Conservation (phyloP, 164 flowering plant species). For the Vitis rotundifolia region DNA sequence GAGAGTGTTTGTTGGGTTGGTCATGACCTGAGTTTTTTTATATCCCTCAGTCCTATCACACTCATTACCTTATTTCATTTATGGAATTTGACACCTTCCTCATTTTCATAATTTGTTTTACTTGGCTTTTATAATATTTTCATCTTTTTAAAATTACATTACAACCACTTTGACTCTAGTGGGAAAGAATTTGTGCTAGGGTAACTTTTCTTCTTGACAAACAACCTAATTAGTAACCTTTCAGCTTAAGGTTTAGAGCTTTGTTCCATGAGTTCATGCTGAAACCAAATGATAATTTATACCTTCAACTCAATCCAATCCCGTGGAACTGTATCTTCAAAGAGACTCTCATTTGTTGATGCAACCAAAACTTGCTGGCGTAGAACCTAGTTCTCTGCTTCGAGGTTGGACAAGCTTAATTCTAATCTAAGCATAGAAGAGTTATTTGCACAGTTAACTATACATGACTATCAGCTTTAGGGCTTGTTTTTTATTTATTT, state of each 20-base stretch:
- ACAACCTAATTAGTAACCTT: neutral
- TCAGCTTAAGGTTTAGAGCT: neutral
- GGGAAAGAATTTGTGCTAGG: too few species aligned
- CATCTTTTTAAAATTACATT: too few species aligned
- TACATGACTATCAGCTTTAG: neutral
- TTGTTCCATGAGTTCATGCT: neutral
- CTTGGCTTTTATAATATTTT: too few species aligned
- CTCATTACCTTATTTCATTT: slow-evolving; percentile 23
- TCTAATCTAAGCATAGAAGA: slow-evolving; percentile 48
- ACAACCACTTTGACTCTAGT: too few species aligned
- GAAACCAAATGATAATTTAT: neutral
- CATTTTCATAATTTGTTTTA: too few species aligned
- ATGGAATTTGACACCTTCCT: too few species aligned
- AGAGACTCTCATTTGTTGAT: slow-evolving; percentile 50
- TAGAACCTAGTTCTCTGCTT: slow-evolving; percentile 83
- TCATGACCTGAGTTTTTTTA: slow-evolving; percentile 33
- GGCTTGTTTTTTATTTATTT: too few species aligned
- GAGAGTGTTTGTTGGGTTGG: slow-evolving; percentile 38
- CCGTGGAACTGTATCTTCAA: slow-evolving; percentile 34
- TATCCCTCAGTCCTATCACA: slow-evolving; percentile 20
- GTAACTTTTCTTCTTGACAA: neutral
- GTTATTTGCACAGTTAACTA: slow-evolving; percentile 8
- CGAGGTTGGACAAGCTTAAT: slow-evolving; percentile 61
- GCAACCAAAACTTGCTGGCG: slow-evolving; percentile 77
- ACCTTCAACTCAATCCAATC: neutral